phyloP scores from a whole-genome alignment of 148 eudicot species.

The Gaultheria prostrata region DNA sequence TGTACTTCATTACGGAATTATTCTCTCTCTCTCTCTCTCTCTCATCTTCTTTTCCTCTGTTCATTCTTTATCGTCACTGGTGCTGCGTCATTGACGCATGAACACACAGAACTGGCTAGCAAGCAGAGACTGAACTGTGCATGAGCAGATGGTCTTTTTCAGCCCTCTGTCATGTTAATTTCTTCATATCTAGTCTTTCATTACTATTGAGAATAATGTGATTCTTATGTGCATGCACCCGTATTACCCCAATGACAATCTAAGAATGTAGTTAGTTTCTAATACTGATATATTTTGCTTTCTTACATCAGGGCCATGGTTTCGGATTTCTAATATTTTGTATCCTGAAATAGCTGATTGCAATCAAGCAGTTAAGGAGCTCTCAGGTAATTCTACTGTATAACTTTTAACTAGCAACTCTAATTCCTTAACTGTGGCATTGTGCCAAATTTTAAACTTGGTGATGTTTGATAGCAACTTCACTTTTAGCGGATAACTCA shows the following conservation, averaged over 20 bases:
- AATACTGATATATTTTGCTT: background rate
- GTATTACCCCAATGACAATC: background rate
- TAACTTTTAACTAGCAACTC: background rate
- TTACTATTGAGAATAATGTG: background rate
- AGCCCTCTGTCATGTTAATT: background rate
- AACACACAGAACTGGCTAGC: background rate
- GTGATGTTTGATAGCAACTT: background rate
- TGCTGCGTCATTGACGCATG: background rate
- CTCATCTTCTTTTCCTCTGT: background rate
- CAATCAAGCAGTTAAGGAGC: constrained; percentile 45
- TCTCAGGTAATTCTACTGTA: constrained; percentile 46
- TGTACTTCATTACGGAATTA: background rate
- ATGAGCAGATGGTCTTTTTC: background rate
- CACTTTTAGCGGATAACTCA: constrained; percentile 9
- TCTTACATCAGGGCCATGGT: constrained; percentile 78
- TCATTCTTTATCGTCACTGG: background rate
- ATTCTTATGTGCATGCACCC: background rate
- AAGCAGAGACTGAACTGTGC: background rate
- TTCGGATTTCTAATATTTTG: constrained; percentile 63
- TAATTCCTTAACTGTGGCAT: constrained; percentile 15
- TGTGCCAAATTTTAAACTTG: constrained; percentile 5
- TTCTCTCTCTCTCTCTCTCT: background rate
- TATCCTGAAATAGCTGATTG: constrained; percentile 72
- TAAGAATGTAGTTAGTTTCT: background rate
- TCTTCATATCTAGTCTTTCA: background rate